Evolutionary conservation across 371 early-diverging fungal species (phyloP).

Genomic region (Enteropsectra breve): DNA sequence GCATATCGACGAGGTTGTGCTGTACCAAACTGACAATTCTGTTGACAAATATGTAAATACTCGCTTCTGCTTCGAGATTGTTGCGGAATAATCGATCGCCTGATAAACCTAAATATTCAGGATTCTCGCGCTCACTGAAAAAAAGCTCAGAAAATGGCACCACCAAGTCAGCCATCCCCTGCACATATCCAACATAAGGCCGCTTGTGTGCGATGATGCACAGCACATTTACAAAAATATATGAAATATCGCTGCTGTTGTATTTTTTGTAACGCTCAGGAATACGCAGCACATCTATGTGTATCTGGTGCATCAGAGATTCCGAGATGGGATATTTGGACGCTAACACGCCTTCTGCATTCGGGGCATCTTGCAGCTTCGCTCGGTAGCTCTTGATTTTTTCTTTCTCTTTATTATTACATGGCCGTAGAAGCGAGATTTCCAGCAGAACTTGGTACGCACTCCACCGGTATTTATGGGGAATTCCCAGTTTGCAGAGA

Average conservation of each 20-base stretch:
- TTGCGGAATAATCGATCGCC: too few relatives aligned
- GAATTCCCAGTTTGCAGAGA: slow-evolving; percentile 33
- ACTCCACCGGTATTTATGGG: slow-evolving; percentile 1
- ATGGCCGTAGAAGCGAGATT: too few relatives aligned
- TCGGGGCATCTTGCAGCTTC: too few relatives aligned
- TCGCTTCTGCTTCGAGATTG: slow-evolving; percentile 69
- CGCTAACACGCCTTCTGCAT: too few relatives aligned
- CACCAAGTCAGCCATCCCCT: slow-evolving; percentile 92
- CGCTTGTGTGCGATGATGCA: slow-evolving; percentile 37
- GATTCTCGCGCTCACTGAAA: slow-evolving; percentile 53
- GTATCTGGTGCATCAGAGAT: slow-evolving; percentile 45
- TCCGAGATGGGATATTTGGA: not conserved
- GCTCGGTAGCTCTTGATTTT: too few relatives aligned
- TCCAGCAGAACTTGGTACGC: slow-evolving; percentile 35
- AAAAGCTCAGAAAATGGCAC: slow-evolving; percentile 85
- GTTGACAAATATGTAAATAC: slow-evolving; percentile 82
- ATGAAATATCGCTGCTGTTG: slow-evolving; percentile 22
- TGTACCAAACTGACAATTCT: slow-evolving; percentile 86
- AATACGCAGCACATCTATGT: slow-evolving; percentile 49
- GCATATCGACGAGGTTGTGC: slow-evolving; percentile 51
- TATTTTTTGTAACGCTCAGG: slow-evolving; percentile 9
- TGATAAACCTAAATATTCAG: too few relatives aligned
- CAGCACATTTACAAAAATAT: slow-evolving; percentile 46
- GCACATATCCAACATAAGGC: slow-evolving; percentile 92
- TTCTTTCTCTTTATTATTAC: too few relatives aligned